Percentiles rank a stretch among this genome's conserved stretches.
Evolutionary conservation across 441 rosid genomes (phyloP).

Genomic region (Populus hybrid): DNA sequence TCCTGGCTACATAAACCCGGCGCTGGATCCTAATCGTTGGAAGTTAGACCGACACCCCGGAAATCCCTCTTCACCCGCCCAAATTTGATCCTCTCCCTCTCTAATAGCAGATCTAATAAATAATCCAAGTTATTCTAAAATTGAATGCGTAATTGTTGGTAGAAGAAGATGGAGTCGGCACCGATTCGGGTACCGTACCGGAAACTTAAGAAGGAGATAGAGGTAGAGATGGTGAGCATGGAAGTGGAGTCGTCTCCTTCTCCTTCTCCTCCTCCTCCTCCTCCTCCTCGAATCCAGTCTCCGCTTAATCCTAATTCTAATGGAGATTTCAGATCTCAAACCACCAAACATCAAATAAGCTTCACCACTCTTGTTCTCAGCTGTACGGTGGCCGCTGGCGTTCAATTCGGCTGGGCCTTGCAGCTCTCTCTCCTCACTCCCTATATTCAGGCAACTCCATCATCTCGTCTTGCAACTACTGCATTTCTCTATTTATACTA

Average conservation of each 20-base stretch:
- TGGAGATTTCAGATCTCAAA: slow-evolving; percentile 22
- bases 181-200: slow-evolving; percentile 67
- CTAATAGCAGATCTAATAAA: neutral
- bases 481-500: slow-evolving; percentile 23
- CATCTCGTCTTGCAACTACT: neutral
- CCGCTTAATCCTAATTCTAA: slow-evolving; percentile 17
- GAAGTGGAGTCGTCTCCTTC: slow-evolving; percentile 25
- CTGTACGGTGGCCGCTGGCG: slow-evolving; percentile 90
- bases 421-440: slow-evolving; percentile 92
- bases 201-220: slow-evolving; percentile 63
- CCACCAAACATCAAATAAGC: slow-evolving; percentile 36
- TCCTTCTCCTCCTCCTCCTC: slow-evolving; percentile 29
- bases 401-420: slow-evolving; percentile 95
- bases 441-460: slow-evolving; percentile 60
- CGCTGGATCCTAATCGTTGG: neutral
- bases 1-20: neutral
- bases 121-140: neutral
- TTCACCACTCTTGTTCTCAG: slow-evolving; percentile 61
- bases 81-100: neutral
- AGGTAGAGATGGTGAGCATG: slow-evolving; percentile 57
- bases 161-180: slow-evolving; percentile 41
- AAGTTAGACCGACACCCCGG: too few species aligned
- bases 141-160: neutral
- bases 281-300: slow-evolving; percentile 25
- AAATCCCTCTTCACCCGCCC: neutral